Conservation (phyloP, 306 rosid genomes). For the Cucurbita moschata region DNA sequence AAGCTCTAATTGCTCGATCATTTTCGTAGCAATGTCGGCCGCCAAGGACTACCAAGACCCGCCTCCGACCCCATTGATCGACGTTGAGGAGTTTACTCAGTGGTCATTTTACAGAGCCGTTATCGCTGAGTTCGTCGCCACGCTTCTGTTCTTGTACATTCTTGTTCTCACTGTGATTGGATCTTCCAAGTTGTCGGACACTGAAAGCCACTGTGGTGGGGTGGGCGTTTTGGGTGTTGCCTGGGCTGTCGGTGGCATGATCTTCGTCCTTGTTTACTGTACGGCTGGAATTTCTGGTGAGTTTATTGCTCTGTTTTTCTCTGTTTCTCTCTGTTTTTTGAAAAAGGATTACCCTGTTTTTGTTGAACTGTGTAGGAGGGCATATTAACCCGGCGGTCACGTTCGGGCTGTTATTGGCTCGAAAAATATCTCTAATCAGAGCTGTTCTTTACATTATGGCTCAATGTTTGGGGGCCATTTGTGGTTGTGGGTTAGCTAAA, state of each 20-base stretch:
- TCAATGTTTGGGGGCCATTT: constrained; percentile 19
- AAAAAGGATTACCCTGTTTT: neutral
- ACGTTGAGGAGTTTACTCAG: constrained; percentile 5
- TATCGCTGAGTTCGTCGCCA: constrained; percentile 18
- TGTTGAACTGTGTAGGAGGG: constrained; percentile 5
- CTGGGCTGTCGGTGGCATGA: constrained; percentile 24
- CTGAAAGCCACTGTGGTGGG: neutral
- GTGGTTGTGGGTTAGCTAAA: constrained; percentile 18
- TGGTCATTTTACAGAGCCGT: constrained; percentile 19
- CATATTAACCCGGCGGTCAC: constrained; percentile 24
- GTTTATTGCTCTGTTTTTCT: neutral
- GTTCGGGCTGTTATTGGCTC: constrained; percentile 12
- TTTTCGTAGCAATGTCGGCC: neutral
- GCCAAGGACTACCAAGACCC: constrained; percentile 13
- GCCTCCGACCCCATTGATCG: constrained; percentile 13
- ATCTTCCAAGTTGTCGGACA: neutral
- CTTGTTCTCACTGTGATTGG: constrained; percentile 17
- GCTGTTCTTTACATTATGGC: constrained; percentile 12
- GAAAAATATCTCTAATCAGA: constrained; percentile 12
- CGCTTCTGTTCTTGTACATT: constrained; percentile 16
- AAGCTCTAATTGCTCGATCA: neutral
- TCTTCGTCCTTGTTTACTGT: constrained; percentile 17
- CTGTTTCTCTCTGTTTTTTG: neutral
- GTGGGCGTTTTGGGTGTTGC: constrained; percentile 15
- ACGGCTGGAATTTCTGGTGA: constrained; percentile 19